Percentiles rank a stretch among this genome's conserved stretches.
Evolutionary conservation across 2,329 filamentous ascomycete genomes (phyloP).

Genomic region (Botrytis sinoallii): DNA sequence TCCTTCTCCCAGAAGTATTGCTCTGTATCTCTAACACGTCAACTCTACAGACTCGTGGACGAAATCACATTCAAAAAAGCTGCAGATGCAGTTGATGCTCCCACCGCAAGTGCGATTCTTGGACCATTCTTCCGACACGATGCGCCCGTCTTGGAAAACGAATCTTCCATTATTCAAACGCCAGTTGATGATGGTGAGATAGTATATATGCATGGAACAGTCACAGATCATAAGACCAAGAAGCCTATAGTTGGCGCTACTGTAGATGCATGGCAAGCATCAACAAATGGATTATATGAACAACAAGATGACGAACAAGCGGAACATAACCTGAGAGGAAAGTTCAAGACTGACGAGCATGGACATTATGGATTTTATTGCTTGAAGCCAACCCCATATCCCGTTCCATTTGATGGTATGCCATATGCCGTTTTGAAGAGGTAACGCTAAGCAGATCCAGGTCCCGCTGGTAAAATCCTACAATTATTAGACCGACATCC

Average conservation of each 20-base stretch:
- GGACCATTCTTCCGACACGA: slow-evolving; percentile 63
- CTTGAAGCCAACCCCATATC: slow-evolving; percentile 44
- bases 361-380: slow-evolving; percentile 54
- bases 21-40: background rate
- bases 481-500: slow-evolving; percentile 59
- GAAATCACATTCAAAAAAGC: slow-evolving; percentile 34
- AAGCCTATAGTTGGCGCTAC: slow-evolving; percentile 54
- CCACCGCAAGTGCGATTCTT: slow-evolving; percentile 53
- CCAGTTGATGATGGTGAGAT: slow-evolving; percentile 50
- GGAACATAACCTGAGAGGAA: slow-evolving; percentile 61
- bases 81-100: slow-evolving; percentile 44
- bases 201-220: slow-evolving; percentile 56
- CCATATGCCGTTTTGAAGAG: background rate
- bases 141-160: slow-evolving; percentile 54
- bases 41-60: slow-evolving; percentile 41
- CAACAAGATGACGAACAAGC: slow-evolving; percentile 60
- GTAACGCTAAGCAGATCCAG: slow-evolving; percentile 32
- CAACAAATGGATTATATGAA: slow-evolving; percentile 56
- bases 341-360: slow-evolving; percentile 56
- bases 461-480: slow-evolving; percentile 56
- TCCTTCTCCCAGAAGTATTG: background rate
- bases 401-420: slow-evolving; percentile 36
- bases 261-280: slow-evolving; percentile 64
- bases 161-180: slow-evolving; percentile 48
- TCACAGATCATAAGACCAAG: slow-evolving; percentile 52